Evolutionary conservation across 78 protist species (phyloP).

Genomic region (Dictyostelium capitatum): DNA sequence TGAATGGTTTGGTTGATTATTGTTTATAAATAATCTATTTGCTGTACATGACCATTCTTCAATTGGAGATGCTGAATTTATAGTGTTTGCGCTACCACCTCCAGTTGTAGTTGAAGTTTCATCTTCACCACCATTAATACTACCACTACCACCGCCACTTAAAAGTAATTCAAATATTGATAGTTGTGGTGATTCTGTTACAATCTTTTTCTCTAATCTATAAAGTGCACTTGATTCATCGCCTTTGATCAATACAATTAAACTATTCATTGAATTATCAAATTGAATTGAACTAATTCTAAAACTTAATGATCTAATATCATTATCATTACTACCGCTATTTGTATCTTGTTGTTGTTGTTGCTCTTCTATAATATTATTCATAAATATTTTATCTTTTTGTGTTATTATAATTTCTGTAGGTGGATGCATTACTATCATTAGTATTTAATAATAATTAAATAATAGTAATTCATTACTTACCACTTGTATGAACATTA

Average conservation of each 20-base stretch:
- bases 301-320: slow-evolving; percentile 15
- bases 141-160: background rate
- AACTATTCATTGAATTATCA: slow-evolving; percentile 51
- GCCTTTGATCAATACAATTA: slow-evolving; percentile 43
- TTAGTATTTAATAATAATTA: background rate
- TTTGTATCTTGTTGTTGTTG: slow-evolving; percentile 11
- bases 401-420: slow-evolving; percentile 1
- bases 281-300: slow-evolving; percentile 28
- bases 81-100: background rate
- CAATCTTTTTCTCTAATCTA: slow-evolving; percentile 33
- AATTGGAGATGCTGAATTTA: background rate
- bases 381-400: slow-evolving; percentile 21
- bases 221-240: slow-evolving; percentile 8
- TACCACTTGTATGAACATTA: slow-evolving; percentile 52
- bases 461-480: background rate
- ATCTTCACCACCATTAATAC: background rate
- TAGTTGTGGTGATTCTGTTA: slow-evolving; percentile 34
- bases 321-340: background rate
- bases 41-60: slow-evolving; percentile 32
- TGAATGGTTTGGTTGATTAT: background rate
- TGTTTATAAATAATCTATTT: background rate
- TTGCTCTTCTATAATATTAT: background rate
- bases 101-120: background rate
- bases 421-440: background rate
- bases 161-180: background rate